Evolutionary conservation across 2,329 filamentous ascomycete genomes (phyloP), one percentile per base, ranked within the genome.

Genomic region (Fusarium oligoseptatum): DNA sequence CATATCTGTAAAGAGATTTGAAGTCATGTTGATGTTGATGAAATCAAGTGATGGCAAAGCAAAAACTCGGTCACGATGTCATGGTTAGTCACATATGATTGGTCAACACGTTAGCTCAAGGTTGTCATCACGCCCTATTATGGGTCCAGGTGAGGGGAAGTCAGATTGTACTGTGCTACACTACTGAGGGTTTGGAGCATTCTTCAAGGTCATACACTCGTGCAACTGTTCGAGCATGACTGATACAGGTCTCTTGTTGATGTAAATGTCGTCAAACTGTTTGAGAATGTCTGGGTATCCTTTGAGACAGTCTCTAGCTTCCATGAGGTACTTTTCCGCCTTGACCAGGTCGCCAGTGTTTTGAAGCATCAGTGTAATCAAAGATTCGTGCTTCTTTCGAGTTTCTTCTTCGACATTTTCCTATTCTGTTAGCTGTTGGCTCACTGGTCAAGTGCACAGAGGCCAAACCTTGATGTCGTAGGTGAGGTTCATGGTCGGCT

Each of bases 61-160:
- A 57, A 48, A 58, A 36, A 61, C 20, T 48, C 36, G 50, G 57
- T 52, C 62, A 62, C 56, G 64, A 52, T 45, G 20, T 34, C 43
- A 45, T 4, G 11, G n/a, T 39, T 37, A 48, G n/a, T 41, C 41
- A 5, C 1, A 57, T 52, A 9, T 66, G 64, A 64, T 74, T 74
- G 72, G 72, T n/a, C 60, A 22, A 14, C 41, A 37, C 29, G 4
- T 24, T 63, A 22, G 66, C 52, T 43, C 43, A 66, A 64, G 65
- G 63, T 74, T 76, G 74, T 76, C 74, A 76, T 76, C 50, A 22
- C 74, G 74, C 74, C 74, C 74, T 76, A 75, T 72, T 76, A 72
- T 76, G 74, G 74, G 74, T 71, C 70, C 61, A 73, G 63, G 70
- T 70, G 70, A 70, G 73, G 72, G 62, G 43, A 45, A 37, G 32